phyloP scores from a whole-genome alignment of 805 yeast genomes.

The Blastobotrys attinorum region DNA sequence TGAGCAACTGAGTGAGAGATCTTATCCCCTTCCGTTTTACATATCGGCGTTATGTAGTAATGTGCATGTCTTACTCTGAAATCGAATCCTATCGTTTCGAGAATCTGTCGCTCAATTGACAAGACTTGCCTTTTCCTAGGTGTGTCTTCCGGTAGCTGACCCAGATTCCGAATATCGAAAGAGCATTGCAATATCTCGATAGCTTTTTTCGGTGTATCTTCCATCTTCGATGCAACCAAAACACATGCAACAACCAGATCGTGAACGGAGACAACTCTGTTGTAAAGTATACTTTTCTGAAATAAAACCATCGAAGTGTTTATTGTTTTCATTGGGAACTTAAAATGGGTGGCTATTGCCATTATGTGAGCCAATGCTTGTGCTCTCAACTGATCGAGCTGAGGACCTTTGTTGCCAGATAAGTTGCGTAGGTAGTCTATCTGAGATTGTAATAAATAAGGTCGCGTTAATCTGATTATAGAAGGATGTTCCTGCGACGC shows the following conservation, averaged over 20 bases:
- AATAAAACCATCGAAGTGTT: constrained; percentile 65
- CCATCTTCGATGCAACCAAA: constrained; percentile 66
- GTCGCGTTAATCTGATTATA: constrained; percentile 37
- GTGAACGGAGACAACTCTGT: constrained; percentile 21
- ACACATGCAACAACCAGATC: constrained; percentile 65
- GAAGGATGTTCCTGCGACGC: constrained; percentile 9
- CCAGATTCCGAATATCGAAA: constrained; percentile 6
- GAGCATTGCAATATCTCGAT: constrained; percentile 45
- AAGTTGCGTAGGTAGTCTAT: constrained; percentile 42
- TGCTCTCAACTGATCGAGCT: constrained; percentile 44
- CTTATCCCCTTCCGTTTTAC: constrained; percentile 32
- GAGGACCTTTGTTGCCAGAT: constrained; percentile 42
- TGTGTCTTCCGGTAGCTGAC: constrained; percentile 41
- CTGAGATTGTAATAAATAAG: constrained; percentile 50
- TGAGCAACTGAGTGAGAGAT: constrained; percentile 42
- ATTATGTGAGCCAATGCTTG: constrained; percentile 20
- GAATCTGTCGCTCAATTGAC: constrained; percentile 57
- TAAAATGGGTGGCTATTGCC: constrained; percentile 12
- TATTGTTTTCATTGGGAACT: constrained; percentile 54
- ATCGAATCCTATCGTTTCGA: constrained; percentile 76
- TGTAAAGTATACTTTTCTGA: constrained; percentile 63
- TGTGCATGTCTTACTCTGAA: constrained; percentile 65
- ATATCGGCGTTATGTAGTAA: constrained; percentile 52
- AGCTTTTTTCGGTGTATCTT: constrained; percentile 74
- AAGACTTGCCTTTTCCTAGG: constrained; percentile 42